Conservation (phyloP, 208 protist genomes). For the Trypanosoma cruzi region DNA sequence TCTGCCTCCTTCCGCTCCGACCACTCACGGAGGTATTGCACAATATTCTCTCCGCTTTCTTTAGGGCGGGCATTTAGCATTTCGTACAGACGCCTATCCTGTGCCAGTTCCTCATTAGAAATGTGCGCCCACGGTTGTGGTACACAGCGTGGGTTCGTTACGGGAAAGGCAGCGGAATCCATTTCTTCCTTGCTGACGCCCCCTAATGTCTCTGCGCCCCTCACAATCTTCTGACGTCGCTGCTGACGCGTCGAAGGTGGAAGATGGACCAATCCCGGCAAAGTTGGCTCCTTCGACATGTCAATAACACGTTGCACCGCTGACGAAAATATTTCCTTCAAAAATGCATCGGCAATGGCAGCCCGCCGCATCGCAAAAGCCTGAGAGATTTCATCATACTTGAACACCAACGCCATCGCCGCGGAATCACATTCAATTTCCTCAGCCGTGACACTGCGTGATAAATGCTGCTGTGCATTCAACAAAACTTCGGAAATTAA, state of each 20-base stretch:
- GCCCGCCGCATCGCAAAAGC: conserved; percentile 1
- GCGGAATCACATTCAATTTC: conserved; percentile 38
- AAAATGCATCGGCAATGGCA: conserved; percentile 16
- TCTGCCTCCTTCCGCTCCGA: conserved; percentile 60
- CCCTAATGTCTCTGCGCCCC: neutral
- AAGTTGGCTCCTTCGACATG: conserved; percentile 6
- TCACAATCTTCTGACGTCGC: conserved; percentile 9
- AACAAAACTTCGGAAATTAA: conserved; percentile 25
- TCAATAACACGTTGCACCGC: conserved; percentile 19
- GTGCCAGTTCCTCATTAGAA: conserved; percentile 48
- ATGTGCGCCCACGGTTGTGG: conserved; percentile 69
- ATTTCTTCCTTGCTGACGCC: neutral
- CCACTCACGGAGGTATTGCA: conserved; percentile 35
- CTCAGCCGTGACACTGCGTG: conserved; percentile 33
- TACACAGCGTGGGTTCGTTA: conserved; percentile 52
- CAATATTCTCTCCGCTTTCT: conserved; percentile 22
- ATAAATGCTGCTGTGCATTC: conserved; percentile 8
- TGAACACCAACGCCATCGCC: conserved; percentile 42
- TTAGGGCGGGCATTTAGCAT: conserved; percentile 29
- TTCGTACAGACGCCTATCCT: conserved; percentile 37
- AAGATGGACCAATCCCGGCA: conserved; percentile 1
- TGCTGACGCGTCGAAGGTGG: conserved; percentile 1
- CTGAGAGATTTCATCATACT: conserved; percentile 36
- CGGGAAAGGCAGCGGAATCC: neutral
- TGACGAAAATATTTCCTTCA: conserved; percentile 5